These are phyloP conservation scores for Monosporozyma aquatica DNA, from an alignment of 805 yeast genomes.

Conservation along the genomic window DNA sequence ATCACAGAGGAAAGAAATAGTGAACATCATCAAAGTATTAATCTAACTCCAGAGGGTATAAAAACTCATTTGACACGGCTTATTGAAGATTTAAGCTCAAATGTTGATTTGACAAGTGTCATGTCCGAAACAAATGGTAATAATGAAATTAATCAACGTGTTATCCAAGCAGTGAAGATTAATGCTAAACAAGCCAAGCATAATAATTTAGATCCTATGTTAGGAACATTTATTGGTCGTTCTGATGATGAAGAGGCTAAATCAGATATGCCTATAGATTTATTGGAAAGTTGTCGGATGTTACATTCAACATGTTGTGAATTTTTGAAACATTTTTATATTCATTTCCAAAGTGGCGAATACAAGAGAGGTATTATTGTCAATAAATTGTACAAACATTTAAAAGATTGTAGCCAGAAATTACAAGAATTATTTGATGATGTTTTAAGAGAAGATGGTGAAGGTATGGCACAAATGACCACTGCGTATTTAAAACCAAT, in stretches of 20 bases:
- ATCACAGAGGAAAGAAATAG: not conserved
- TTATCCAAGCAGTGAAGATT: conserved; percentile 39
- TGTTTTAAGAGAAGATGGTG: conserved; percentile 25
- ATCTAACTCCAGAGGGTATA: conserved; percentile 2
- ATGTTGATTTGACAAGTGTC: conserved; percentile 27
- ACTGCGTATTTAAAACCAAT: conserved; percentile 37
- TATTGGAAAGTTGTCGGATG: conserved; percentile 44
- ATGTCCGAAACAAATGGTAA: conserved; percentile 16
- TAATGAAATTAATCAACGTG: conserved; percentile 32
- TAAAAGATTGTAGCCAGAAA: conserved; percentile 41
- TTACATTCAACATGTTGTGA: conserved; percentile 69
- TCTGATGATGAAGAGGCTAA: conserved; percentile 26
- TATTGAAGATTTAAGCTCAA: conserved; percentile 13
- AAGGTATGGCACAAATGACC: conserved; percentile 21
- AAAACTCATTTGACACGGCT: conserved; percentile 10
- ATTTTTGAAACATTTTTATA: conserved; percentile 69
- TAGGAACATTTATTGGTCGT: conserved; percentile 21
- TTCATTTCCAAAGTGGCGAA: conserved; percentile 44
- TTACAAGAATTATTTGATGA: conserved; percentile 24
- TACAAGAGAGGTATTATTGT: conserved; percentile 37
- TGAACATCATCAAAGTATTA: not conserved
- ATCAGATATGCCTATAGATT: conserved; percentile 28
- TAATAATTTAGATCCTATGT: conserved; percentile 19
- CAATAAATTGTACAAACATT: conserved; percentile 39
- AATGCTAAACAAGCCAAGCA: conserved; percentile 46